These are phyloP conservation scores for Linum lewisii DNA, from an alignment of 345 rosid genomes.

Conservation along the genomic window DNA sequence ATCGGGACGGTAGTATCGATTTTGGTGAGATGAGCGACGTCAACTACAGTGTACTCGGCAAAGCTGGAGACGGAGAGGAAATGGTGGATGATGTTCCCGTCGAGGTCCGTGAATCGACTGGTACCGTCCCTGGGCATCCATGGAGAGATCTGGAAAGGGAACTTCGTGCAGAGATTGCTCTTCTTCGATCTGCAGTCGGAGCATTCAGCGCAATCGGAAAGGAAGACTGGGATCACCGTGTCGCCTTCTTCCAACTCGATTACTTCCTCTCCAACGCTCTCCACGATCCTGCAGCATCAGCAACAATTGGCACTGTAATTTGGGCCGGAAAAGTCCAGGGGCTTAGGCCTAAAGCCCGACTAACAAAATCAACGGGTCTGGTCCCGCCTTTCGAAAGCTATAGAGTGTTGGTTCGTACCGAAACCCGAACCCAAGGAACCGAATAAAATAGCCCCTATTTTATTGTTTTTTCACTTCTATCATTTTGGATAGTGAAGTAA, in stretches of 20 bases:
- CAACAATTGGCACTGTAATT: no score
- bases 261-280: conserved; percentile 79
- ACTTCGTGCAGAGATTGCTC: conserved; percentile 65
- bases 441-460: no score
- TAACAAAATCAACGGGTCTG: no score
- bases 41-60: conserved; percentile 65
- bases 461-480: no score
- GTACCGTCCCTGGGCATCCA: conserved; percentile 72
- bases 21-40: conserved; percentile 54
- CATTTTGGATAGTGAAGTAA: no score
- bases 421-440: no score
- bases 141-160: conserved; percentile 59
- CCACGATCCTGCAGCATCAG: conserved; percentile 52
- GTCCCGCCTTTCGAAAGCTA: no score
- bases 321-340: no score
- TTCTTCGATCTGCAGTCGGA: conserved; percentile 54
- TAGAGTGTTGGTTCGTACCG: no score
- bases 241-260: conserved; percentile 52
- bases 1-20: conserved; percentile 60
- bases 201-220: conserved; percentile 71
- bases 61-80: conserved; percentile 74
- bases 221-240: conserved; percentile 52
- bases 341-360: no score
- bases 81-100: conserved; percentile 56
- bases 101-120: conserved; percentile 67